These are phyloP conservation scores for Zygotorulaspora chibaensis DNA, from an alignment of 805 yeast genomes.

Conservation along the genomic window DNA sequence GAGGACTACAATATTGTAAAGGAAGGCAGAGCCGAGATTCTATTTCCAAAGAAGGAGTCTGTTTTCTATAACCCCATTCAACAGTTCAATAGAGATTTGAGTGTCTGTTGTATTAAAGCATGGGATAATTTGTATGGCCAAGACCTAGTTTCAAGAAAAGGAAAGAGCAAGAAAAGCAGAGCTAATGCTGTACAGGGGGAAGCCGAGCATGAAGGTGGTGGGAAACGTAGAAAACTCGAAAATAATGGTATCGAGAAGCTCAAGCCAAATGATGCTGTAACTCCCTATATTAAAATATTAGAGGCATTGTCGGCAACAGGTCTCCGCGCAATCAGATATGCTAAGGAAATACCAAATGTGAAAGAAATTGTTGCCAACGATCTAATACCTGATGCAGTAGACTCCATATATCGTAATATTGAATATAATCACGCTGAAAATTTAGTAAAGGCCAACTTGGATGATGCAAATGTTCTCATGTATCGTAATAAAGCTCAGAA, in stretches of 20 bases:
- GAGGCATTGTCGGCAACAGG: constrained; percentile 97
- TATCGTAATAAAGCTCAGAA: constrained; percentile 40
- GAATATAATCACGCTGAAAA: constrained; percentile 56
- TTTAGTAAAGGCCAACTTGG: constrained; percentile 63
- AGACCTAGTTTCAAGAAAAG: constrained; percentile 25
- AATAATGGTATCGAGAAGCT: constrained; percentile 20
- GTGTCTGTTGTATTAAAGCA: constrained; percentile 79
- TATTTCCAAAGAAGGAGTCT: constrained; percentile 73
- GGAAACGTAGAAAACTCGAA: constrained; percentile 30
- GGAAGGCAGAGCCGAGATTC: constrained; percentile 83
- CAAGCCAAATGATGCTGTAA: constrained; percentile 6
- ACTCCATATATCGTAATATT: constrained; percentile 68
- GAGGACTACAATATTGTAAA: constrained; percentile 40
- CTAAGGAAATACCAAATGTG: constrained; percentile 79
- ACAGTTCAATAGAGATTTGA: constrained; percentile 90
- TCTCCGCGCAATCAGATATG: constrained; percentile 87
- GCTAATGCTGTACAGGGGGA: constrained; percentile 9
- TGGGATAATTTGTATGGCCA: constrained; percentile 63
- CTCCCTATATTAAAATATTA: constrained; percentile 59
- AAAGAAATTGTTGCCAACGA: constrained; percentile 84
- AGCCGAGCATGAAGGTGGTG: constrained; percentile 1
- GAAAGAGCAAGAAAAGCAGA: constrained; percentile 17
- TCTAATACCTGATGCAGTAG: constrained; percentile 78
- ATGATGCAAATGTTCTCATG: constrained; percentile 91
- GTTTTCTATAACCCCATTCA: constrained; percentile 97